Base-by-base conservation (phyloP, 345 rosid species). In the Euclidium syriacum region DNA sequence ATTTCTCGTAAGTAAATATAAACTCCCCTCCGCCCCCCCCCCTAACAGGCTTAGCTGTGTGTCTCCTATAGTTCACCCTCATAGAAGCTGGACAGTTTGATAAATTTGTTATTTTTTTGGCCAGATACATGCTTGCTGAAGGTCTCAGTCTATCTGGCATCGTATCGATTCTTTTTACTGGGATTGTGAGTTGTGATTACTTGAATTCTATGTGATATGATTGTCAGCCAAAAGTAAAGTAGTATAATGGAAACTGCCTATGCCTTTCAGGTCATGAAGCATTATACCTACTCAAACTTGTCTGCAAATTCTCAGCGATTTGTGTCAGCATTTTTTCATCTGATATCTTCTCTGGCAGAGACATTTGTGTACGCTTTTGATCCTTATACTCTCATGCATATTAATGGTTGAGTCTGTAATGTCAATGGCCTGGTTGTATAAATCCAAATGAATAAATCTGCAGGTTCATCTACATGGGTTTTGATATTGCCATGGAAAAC, bases 391-490 rank as follows among this genome's bases (percentile, higher is more conserved):
- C 32, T 19, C 42, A 58, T 26, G 33, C 40, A 18, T 70, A 16
- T 14, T 2, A 40, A 24, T 41, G 52, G 53, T 67, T 62, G 50
- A 10, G 35, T 42, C 52, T 50, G 59, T 24, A 26, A 18, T 55
- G 25, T 42, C 32, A 54, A 42, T 54, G 59, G 12, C 26, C 12
- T 58, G 65, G 33, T 39, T 53, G 65, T 58, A 58, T 30, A 33
- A 40, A 52, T 40, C 72, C 62, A 34, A 41, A 68, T 69, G 25
- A 65, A 70, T 43, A 47, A 61, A 72, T 69, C 7, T 74, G 71
- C 90, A 94, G 99, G 75, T 94, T 94, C 68, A 94, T 94, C 60
- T 94, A 90, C 83, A 90, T 94, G 99, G 99, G 99, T 18, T 94
- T 90, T 75, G 97, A 87, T 79, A 94, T 94, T 73, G 97, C 95